Evolutionary conservation across 73 alveolate species (phyloP), one percentile per base, ranked within the genome.

Genomic region (Tetrahymena thermophila): DNA sequence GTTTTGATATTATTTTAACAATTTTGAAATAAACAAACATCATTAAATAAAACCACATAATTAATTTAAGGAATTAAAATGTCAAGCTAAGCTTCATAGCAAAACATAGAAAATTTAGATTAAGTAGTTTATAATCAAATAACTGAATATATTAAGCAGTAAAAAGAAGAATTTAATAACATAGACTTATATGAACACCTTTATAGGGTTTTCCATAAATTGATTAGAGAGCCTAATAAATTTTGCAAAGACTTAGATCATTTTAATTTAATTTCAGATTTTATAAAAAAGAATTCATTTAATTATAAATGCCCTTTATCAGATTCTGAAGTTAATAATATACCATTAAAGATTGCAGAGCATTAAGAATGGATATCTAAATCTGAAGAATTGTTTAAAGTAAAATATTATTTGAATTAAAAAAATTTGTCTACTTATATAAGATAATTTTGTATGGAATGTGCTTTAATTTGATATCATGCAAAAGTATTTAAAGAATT

Each of bases 251-350:
- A 95, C 55, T 55, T 95, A 85, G 93, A 35, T 38, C 38, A 94
- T 71, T 40, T 85, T 56, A 94, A 95, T 42, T 85, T 95, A 34
- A 55, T 95, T 34, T 85, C 95, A 19, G 97, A 95, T 89, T 96
- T 96, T 58, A 93, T 94, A 6, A 96, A 96, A 55, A 94, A 94
- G 94, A 96, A 96, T 94, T 83, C 95, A 37, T 96, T 96, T 58
- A 43, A 57, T 34, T 96, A 85, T 94, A 96, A 94, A 85, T 84
- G 55, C 35, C 94, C 94, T 84, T 35, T 58, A 56, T 85, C 98
- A 35, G 98, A 94, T 43, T 85, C 95, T 35, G 98, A 96, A 85
- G 96, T 96, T 58, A 84, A 93, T 84, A 93, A 96, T 38, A 57
- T 95, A 35, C 94, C 37, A 40, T 93, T 94, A 35, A 85, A 94